Base-by-base conservation (phyloP, 2,329 filamentous ascomycete species). In the Mollisia scopiformis region DNA sequence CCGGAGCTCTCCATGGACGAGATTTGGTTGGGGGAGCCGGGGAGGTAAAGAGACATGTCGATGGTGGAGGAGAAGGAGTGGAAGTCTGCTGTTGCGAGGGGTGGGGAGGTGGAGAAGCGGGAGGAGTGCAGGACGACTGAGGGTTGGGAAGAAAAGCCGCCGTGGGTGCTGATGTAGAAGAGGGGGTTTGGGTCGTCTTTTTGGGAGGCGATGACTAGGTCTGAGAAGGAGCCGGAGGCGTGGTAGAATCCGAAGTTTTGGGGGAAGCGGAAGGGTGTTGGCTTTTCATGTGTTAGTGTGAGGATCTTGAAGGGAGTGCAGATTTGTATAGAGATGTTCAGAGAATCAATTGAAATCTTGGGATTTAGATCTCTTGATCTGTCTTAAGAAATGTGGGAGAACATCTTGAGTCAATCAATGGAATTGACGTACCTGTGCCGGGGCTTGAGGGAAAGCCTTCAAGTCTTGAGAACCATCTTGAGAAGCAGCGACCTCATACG, bases 31-130 rank as follows among this genome's bases (percentile, higher is more conserved):
- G 2, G 49, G 28, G 19, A 53, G 52, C 5, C 52, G 19, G 59
- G 58, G 23, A 58, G 21, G 60, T 37, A 62, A 14, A 66, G 54
- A 4, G 28, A 25, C 27, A 67, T 58, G 35, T 64, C 64, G 8
- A 61, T 62, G 7, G 39, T 60, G 19, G 21, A 58, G 19, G 63
- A 61, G 55, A 68, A 59, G 50, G 50, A 52, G 28, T 66, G 64
- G 35, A 67, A 62, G 35, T 59, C 47, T 27, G 60, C 68, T 25
- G 63, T 64, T 33, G 68, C 68, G 16, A 68, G 57, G 10, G 63
- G 63, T 2, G 62, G 55, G 1, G 63, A 56, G 13, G 31, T 35
- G 1, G 57, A 27, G 14, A 41, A 13, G 1, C 35, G 27, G 8
- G 10, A 21, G 19, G 61, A 62, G 46, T 67, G 66, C 0, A 69